These are phyloP conservation scores for Exophiala sideris DNA, from an alignment of 2,329 filamentous ascomycete species.

Conservation along the genomic window DNA sequence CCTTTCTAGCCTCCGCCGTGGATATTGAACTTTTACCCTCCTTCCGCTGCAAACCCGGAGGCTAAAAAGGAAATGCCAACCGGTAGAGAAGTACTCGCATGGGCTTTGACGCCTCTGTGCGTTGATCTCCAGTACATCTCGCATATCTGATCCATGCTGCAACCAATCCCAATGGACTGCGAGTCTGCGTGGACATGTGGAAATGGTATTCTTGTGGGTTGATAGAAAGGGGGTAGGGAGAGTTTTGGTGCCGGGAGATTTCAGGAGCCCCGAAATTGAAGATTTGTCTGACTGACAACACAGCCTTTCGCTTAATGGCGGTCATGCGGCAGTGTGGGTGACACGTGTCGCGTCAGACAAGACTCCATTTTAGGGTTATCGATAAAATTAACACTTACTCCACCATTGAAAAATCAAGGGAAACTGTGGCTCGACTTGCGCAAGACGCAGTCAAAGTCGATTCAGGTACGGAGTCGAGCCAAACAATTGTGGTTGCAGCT, in stretches of 20 bases:
- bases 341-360: too few species aligned
- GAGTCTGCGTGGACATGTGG: not conserved
- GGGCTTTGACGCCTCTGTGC: too few species aligned
- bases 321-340: too few species aligned
- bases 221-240: not conserved
- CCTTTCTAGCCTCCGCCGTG: too few species aligned
- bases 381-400: not conserved
- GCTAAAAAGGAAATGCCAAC: not conserved
- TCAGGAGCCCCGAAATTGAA: too few species aligned
- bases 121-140: not conserved
- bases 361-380: not conserved
- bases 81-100: too few species aligned
- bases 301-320: too few species aligned
- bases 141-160: not conserved
- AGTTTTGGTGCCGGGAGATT: too few species aligned
- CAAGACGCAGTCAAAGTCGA: not conserved
- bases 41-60: not conserved
- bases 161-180: not conserved
- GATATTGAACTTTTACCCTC: not conserved
- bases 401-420: not conserved
- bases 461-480: too few species aligned
- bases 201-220: not conserved
- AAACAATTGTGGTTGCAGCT: too few species aligned
- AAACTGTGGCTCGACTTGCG: slow-evolving; percentile 1
- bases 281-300: too few species aligned